Conservation (phyloP, 2,329 filamentous ascomycete species). For the Golovinomyces cichoracearum region DNA sequence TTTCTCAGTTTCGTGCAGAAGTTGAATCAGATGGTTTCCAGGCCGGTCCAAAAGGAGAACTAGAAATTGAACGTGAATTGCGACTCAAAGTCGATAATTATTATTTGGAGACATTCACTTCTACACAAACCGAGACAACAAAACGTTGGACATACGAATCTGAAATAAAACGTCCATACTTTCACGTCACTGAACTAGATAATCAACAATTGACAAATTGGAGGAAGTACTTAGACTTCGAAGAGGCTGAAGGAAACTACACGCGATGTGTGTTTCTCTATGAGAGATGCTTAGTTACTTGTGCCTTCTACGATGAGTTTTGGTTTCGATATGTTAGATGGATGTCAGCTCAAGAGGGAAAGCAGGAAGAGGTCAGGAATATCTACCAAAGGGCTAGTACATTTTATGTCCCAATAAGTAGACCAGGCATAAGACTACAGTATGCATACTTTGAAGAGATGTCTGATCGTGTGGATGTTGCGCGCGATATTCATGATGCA, state of each 20-base stretch:
- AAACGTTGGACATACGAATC: constrained; percentile 90
- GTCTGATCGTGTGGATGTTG: constrained; percentile 46
- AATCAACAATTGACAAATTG: constrained; percentile 66
- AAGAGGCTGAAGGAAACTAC: constrained; percentile 62
- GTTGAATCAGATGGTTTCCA: constrained; percentile 33
- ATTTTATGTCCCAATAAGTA: constrained; percentile 64
- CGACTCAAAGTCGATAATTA: constrained; percentile 53
- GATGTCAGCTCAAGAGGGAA: constrained; percentile 60
- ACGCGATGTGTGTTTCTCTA: constrained; percentile 58
- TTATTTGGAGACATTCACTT: constrained; percentile 56
- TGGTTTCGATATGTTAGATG: constrained; percentile 93
- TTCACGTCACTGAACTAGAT: constrained; percentile 83
- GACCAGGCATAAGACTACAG: constrained; percentile 60
- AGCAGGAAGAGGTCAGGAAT: constrained; percentile 71
- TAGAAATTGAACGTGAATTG: constrained; percentile 63
- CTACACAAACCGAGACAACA: constrained; percentile 63
- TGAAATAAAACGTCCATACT: constrained; percentile 86
- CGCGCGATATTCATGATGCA: constrained; percentile 60
- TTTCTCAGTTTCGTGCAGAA: constrained; percentile 45
- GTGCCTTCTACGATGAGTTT: constrained; percentile 88
- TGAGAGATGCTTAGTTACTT: constrained; percentile 77
- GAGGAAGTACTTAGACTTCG: constrained; percentile 90
- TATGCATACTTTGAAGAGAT: constrained; percentile 92
- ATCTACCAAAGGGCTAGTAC: constrained; percentile 74
- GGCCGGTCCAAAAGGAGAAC: constrained; percentile 32